A percentile compares a stretch with the other conserved stretches of the same genome.
Evolutionary conservation across 768 basidiomycete species (phyloP).

Genomic region (Cubamyces sp.): DNA sequence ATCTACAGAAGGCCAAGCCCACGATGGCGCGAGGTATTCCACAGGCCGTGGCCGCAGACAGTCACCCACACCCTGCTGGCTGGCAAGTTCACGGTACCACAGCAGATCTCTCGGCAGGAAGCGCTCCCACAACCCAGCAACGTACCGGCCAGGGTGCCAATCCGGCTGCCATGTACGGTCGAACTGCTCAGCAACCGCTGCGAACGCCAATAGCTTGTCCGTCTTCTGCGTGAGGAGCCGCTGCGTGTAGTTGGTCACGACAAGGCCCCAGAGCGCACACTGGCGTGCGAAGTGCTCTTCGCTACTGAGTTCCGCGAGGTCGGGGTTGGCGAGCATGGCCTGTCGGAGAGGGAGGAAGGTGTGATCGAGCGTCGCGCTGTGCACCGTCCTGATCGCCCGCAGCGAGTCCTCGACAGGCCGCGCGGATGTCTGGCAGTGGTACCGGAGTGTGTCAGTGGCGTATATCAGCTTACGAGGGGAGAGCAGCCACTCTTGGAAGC

Average conservation of each 20-base stretch:
- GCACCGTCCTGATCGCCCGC: neutral
- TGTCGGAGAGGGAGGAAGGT: neutral
- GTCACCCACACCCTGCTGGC: neutral
- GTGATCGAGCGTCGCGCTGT: neutral
- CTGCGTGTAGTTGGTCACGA: neutral
- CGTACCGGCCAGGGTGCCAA: neutral
- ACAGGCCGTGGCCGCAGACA: neutral
- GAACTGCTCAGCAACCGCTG: neutral
- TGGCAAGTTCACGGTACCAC: neutral
- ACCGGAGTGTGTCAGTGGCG: neutral
- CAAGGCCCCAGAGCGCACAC: neutral
- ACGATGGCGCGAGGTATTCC: neutral
- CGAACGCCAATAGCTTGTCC: neutral
- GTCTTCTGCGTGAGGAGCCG: neutral
- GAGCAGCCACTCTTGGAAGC: neutral
- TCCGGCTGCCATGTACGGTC: slow-evolving; percentile 1
- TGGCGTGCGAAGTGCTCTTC: neutral
- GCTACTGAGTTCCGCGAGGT: neutral
- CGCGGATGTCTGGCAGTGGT: neutral
- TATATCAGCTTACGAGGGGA: neutral
- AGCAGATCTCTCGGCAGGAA: neutral
- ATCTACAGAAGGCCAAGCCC: neutral
- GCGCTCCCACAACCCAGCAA: neutral
- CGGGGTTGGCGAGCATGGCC: neutral
- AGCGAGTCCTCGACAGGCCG: neutral